phyloP scores from a whole-genome alignment of 169 alveolate species.

The Plasmodium relictum region DNA sequence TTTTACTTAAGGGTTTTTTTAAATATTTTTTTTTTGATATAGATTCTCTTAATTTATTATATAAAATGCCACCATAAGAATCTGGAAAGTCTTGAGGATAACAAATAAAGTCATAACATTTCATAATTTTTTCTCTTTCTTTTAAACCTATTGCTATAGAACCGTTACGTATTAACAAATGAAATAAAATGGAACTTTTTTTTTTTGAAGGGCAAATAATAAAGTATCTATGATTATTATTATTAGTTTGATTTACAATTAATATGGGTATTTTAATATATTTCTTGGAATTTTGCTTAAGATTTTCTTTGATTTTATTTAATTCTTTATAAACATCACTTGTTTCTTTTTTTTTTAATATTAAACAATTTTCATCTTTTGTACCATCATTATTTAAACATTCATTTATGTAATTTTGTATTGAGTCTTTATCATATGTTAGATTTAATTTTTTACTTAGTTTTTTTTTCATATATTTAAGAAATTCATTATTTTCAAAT shows the following conservation, averaged over 20 bases:
- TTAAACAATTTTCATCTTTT: not conserved
- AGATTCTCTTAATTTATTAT: conserved; percentile 38
- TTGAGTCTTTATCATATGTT: conserved; percentile 3
- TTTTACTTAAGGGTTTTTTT: conserved; percentile 67
- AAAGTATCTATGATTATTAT: conserved; percentile 50
- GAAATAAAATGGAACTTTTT: conserved; percentile 54
- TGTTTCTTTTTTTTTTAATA: not conserved
- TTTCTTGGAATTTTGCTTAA: conserved; percentile 17
- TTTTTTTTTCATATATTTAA: conserved; percentile 3
- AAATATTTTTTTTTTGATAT: conserved; percentile 46
- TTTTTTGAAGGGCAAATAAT: conserved; percentile 72
- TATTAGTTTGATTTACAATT: conserved; percentile 41
- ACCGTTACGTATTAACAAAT: conserved; percentile 60
- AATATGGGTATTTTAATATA: conserved; percentile 62
- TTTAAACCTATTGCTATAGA: conserved; percentile 73
- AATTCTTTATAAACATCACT: conserved; percentile 15
- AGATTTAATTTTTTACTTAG: not conserved
- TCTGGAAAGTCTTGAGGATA: conserved; percentile 76
- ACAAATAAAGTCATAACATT: conserved; percentile 45
- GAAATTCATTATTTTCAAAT: not conserved
- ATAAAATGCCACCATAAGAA: conserved; percentile 39
- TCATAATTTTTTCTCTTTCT: conserved; percentile 71
- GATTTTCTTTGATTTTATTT: conserved; percentile 37
- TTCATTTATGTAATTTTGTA: conserved; percentile 26
- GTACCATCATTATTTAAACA: not conserved